Evolutionary conservation across 2,329 filamentous ascomycete genomes (phyloP).

Genomic region (Salinomyces thailandicus): DNA sequence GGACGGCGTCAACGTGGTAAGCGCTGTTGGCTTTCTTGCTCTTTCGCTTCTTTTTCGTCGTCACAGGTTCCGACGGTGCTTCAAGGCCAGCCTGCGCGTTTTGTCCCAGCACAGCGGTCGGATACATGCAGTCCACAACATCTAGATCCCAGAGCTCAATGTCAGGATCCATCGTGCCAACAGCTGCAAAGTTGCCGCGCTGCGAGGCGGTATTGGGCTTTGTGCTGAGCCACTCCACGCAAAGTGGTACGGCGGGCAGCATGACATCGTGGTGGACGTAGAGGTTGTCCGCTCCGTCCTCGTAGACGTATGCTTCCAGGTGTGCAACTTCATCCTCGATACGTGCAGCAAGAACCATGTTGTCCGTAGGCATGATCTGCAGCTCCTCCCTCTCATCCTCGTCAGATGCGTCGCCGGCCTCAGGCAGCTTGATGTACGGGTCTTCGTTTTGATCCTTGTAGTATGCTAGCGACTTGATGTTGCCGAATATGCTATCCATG

Average conservation of each 20-base stretch:
- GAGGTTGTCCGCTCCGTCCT: conserved; percentile 87
- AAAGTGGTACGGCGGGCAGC: conserved; percentile 91
- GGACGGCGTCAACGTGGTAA: conserved; percentile 88
- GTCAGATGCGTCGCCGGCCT: conserved; percentile 52
- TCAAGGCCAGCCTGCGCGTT: conserved; percentile 13
- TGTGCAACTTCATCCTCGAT: conserved; percentile 96
- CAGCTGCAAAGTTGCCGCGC: conserved; percentile 81
- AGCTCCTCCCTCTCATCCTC: conserved; percentile 89
- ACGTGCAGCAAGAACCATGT: conserved; percentile 81
- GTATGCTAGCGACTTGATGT: conserved; percentile 85
- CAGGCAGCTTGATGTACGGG: conserved; percentile 83
- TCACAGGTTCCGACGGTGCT: conserved; percentile 6
- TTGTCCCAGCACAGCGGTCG: conserved; percentile 87
- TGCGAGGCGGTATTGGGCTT: conserved; percentile 67
- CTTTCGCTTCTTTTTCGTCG: conserved; percentile 80
- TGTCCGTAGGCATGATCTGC: conserved; percentile 86
- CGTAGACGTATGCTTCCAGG: conserved; percentile 69
- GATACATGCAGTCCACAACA: conserved; percentile 94
- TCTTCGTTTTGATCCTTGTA: conserved; percentile 91
- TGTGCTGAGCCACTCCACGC: conserved; percentile 89
- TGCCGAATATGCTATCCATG: conserved; percentile 80
- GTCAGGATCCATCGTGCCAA: conserved; percentile 95
- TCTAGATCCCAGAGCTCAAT: conserved; percentile 99
- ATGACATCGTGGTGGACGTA: conserved; percentile 99
- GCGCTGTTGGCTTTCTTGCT: conserved; percentile 76